phyloP scores from a whole-genome alignment of 176 grass and related monocot species.

The Tuctoria greenei region DNA sequence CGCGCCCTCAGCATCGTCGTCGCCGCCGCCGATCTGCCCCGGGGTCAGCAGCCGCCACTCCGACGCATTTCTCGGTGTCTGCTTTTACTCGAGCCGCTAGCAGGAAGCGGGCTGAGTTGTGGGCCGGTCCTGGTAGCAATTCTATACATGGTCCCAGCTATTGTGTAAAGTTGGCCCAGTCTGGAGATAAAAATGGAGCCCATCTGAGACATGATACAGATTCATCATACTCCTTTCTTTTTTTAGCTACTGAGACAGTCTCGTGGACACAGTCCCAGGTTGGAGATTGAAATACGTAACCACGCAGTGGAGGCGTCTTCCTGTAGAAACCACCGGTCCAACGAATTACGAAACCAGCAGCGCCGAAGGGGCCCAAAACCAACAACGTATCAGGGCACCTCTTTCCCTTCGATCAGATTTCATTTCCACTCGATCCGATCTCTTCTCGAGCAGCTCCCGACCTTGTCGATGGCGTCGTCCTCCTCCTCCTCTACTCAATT shows the following conservation, averaged over 20 bases:
- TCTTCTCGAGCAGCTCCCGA: not conserved
- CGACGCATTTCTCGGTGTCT: not conserved
- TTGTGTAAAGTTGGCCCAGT: not conserved
- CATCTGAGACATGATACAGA: too few species aligned
- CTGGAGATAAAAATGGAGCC: too few species aligned
- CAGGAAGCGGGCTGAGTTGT: not conserved
- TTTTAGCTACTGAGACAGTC: too few species aligned
- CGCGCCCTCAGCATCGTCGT: constrained; percentile 38
- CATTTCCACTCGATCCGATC: not conserved
- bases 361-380: constrained; percentile 26
- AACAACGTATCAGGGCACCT: too few species aligned
- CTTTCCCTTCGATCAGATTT: not conserved
- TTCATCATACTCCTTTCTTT: too few species aligned
- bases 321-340: not conserved
- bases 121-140: not conserved
- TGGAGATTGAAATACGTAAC: not conserved
- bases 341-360: constrained; percentile 34
- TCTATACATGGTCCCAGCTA: not conserved
- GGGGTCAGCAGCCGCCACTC: constrained; percentile 3
- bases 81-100: too few species aligned
- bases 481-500: constrained; percentile 51
- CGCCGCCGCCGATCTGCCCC: constrained; percentile 34
- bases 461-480: constrained; percentile 46
- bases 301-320: not conserved
- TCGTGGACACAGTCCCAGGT: too few species aligned